Conservation (phyloP, 1,139 yeast species). For the Taphrina communis region DNA sequence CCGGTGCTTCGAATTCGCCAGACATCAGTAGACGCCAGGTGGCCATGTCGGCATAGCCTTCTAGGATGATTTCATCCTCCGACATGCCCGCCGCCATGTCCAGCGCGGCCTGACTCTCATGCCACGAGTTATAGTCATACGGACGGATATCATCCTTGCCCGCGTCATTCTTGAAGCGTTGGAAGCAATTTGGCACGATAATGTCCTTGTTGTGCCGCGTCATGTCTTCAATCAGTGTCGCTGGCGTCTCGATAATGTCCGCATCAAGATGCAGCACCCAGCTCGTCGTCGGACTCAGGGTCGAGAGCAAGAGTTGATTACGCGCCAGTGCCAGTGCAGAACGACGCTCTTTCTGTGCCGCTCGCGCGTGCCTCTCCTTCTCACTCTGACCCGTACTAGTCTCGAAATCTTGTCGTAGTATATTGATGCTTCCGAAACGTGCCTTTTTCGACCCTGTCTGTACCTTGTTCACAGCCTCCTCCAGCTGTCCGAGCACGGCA, state of each 20-base stretch:
- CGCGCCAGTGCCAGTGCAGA: slow-evolving; percentile 91
- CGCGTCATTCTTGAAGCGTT: slow-evolving; percentile 64
- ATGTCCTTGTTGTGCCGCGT: slow-evolving; percentile 86
- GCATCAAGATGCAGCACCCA: slow-evolving; percentile 98
- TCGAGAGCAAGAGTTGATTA: slow-evolving; percentile 86
- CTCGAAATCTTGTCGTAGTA: slow-evolving; percentile 87
- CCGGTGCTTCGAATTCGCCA: slow-evolving; percentile 68
- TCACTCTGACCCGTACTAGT: slow-evolving; percentile 62
- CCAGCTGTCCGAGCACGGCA: slow-evolving; percentile 69
- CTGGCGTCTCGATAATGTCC: slow-evolving; percentile 87
- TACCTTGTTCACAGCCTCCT: slow-evolving; percentile 71
- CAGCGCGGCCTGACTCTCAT: slow-evolving; percentile 84
- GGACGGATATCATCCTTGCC: slow-evolving; percentile 73
- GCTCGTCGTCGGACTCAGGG: slow-evolving; percentile 83
- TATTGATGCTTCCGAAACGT: slow-evolving; percentile 78
- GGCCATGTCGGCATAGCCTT: slow-evolving; percentile 87
- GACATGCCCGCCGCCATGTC: slow-evolving; percentile 70
- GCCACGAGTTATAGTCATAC: slow-evolving; percentile 96
- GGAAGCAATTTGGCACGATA: slow-evolving; percentile 89
- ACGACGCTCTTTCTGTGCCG: slow-evolving; percentile 88
- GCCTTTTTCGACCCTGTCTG: slow-evolving; percentile 65
- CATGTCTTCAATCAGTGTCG: slow-evolving; percentile 80
- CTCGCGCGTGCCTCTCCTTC: slow-evolving; percentile 57
- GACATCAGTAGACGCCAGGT: slow-evolving; percentile 98
- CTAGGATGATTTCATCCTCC: slow-evolving; percentile 90